Percentiles rank a stretch among this genome's conserved stretches.
These are phyloP conservation scores for Mycena crocata DNA, from an alignment of 768 basidiomycete genomes.

Conservation along the genomic window DNA sequence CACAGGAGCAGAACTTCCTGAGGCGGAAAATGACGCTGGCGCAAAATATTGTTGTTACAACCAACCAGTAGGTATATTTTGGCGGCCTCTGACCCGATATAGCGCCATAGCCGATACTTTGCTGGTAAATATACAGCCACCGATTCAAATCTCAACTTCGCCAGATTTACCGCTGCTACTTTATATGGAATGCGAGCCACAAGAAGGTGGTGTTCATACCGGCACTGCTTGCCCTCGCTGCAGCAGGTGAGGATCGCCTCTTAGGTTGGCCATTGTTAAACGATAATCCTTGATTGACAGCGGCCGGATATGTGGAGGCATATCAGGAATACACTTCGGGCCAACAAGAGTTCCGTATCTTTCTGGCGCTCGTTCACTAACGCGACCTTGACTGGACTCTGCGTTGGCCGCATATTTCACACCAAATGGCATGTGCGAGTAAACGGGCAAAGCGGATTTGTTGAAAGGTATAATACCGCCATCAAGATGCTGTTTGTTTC, in stretches of 20 bases:
- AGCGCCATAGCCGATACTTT: neutral
- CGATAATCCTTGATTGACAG: neutral
- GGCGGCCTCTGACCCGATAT: neutral
- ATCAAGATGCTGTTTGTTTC: neutral
- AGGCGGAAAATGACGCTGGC: neutral
- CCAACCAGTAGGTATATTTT: neutral
- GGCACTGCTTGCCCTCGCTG: neutral
- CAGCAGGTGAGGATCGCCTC: neutral
- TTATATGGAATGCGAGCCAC: neutral
- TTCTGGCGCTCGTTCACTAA: neutral
- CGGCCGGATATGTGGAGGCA: neutral
- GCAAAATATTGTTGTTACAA: neutral
- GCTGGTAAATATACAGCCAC: neutral
- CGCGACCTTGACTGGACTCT: neutral
- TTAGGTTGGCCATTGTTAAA: neutral
- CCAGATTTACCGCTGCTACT: constrained; percentile 11
- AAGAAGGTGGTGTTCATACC: neutral
- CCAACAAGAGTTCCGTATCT: neutral
- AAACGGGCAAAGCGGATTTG: neutral
- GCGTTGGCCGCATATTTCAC: neutral
- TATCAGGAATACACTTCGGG: neutral
- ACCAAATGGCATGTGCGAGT: neutral
- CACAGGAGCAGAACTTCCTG: neutral
- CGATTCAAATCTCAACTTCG: neutral
- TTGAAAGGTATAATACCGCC: neutral